Evolutionary conservation across 306 rosid genomes (phyloP).

Genomic region (Quercus variabilis): DNA sequence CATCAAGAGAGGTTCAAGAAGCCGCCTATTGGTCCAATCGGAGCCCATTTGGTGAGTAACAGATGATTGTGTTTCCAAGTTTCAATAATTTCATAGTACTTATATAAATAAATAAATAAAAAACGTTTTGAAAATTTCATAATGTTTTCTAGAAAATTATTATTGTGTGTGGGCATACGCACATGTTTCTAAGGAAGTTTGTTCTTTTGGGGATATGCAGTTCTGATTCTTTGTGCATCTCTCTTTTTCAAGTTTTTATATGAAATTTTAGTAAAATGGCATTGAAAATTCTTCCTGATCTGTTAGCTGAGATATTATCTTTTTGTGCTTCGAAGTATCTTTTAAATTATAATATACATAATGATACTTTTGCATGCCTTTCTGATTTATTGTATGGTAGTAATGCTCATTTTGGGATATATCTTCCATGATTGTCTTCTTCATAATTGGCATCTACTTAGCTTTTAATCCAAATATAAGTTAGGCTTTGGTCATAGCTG

Average conservation of each 20-base stretch:
- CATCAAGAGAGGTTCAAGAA: conserved; percentile 49
- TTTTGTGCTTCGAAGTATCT: neutral
- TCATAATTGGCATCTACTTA: neutral
- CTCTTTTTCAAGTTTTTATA: neutral
- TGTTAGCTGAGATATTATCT: neutral
- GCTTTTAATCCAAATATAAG: neutral
- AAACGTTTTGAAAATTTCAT: neutral
- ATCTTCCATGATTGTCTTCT: neutral
- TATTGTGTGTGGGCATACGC: neutral
- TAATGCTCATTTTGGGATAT: neutral
- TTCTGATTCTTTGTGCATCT: neutral
- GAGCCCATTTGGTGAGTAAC: conserved; percentile 70
- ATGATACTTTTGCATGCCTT: neutral
- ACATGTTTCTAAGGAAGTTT: neutral
- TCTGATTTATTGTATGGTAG: neutral
- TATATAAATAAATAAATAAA: no score
- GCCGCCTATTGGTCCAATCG: conserved; percentile 94
- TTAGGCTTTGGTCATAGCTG: neutral
- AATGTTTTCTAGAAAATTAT: neutral
- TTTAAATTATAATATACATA: neutral
- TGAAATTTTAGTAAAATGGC: neutral
- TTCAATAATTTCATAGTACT: neutral
- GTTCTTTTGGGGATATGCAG: neutral
- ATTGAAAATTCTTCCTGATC: neutral
- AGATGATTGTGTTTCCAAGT: conserved; percentile 4